phyloP scores from a whole-genome alignment of 345 rosid genomes.

The Sisymbrium altissimum region DNA sequence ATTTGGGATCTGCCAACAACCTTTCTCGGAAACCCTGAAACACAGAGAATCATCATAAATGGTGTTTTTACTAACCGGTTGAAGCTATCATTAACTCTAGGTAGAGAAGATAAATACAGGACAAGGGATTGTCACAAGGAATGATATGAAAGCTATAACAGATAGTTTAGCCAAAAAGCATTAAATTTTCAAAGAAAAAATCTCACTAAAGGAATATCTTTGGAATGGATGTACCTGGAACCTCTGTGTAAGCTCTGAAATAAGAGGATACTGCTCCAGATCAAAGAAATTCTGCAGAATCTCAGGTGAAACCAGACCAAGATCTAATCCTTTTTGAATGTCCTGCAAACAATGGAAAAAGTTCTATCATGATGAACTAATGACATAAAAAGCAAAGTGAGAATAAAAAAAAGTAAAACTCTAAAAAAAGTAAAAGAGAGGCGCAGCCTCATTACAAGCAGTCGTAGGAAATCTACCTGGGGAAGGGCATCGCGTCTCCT shows the following conservation, averaged over 20 bases:
- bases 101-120: not conserved
- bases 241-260: slow-evolving; percentile 74
- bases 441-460: not conserved
- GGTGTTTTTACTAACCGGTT: not conserved
- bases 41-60: slow-evolving; percentile 23
- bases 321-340: slow-evolving; percentile 91
- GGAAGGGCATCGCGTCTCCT: slow-evolving; percentile 84
- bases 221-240: slow-evolving; percentile 57
- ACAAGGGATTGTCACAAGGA: not conserved
- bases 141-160: not conserved
- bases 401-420: not conserved
- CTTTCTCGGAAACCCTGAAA: slow-evolving; percentile 95
- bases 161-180: not conserved
- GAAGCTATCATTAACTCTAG: not conserved
- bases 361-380: slow-evolving; percentile 8
- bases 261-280: slow-evolving; percentile 77
- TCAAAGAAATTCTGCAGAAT: slow-evolving; percentile 90
- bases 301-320: slow-evolving; percentile 91
- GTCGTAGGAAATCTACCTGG: slow-evolving; percentile 45
- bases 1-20: slow-evolving; percentile 85
- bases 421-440: not conserved
- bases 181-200: not conserved
- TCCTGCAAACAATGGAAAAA: slow-evolving; percentile 49
- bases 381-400: not conserved
- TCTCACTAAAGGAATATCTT: not conserved